These are phyloP conservation scores for Colletotrichum costaricense DNA, from an alignment of 2,329 filamentous ascomycete species.

Conservation along the genomic window DNA sequence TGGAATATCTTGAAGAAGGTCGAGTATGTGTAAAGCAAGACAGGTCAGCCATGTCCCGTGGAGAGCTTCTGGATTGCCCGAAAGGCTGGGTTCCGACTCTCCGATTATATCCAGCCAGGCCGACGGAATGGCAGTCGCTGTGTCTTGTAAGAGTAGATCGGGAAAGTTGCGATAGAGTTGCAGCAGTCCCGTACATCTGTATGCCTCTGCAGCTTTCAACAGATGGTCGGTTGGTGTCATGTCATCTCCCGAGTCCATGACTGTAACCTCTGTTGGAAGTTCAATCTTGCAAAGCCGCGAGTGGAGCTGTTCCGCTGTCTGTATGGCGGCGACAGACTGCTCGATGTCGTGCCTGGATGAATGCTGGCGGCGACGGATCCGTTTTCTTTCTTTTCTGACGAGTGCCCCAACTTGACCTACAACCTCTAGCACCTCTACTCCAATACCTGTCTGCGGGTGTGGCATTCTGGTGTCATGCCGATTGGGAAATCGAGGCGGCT, in stretches of 20 bases:
- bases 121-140: constrained; percentile 4
- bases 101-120: constrained; percentile 17
- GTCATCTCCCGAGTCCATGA: constrained; percentile 40
- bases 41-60: constrained; percentile 53
- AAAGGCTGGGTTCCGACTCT: background rate
- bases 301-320: constrained; percentile 36
- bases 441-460: constrained; percentile 42
- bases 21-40: constrained; percentile 56
- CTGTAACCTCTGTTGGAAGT: background rate
- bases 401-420: constrained; percentile 41
- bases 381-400: constrained; percentile 39
- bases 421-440: constrained; percentile 39
- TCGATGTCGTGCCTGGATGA: constrained; percentile 41
- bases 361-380: constrained; percentile 38
- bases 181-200: constrained; percentile 42
- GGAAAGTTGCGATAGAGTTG: constrained; percentile 50
- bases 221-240: constrained; percentile 41
- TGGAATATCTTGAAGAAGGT: constrained; percentile 53
- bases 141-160: constrained; percentile 47
- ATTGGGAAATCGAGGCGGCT: background rate
- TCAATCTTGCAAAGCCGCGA: constrained; percentile 13
- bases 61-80: background rate
- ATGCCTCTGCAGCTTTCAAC: constrained; percentile 42
- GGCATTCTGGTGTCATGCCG: constrained; percentile 28
- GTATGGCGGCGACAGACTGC: constrained; percentile 39